phyloP scores from a whole-genome alignment of 306 rosid genomes.

The Coriaria nepalensis region DNA sequence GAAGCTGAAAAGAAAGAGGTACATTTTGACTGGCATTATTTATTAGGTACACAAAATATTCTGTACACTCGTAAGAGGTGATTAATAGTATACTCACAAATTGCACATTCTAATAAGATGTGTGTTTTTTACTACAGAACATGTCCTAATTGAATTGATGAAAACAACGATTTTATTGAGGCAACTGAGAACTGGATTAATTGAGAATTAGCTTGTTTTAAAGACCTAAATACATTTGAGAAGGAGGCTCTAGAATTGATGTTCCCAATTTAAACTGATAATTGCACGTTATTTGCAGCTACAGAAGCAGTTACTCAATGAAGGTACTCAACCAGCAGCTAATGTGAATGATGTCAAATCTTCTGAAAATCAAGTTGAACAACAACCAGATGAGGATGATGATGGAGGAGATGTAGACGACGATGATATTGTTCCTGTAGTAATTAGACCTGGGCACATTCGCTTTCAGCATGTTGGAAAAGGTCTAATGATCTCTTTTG shows the following conservation, averaged over 20 bases:
- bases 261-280: neutral
- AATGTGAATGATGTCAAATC: conserved; percentile 14
- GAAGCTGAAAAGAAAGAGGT: conserved; percentile 53
- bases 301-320: conserved; percentile 20
- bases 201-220: neutral
- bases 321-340: conserved; percentile 28
- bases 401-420: conserved; percentile 45
- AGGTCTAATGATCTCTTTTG: conserved; percentile 29
- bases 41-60: neutral
- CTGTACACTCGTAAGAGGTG: too few species aligned
- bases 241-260: conserved; percentile 1
- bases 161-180: neutral
- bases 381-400: conserved; percentile 28
- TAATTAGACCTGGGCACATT: conserved; percentile 87
- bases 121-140: neutral
- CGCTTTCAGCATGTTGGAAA: conserved; percentile 56
- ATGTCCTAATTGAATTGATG: neutral
- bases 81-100: too few species aligned
- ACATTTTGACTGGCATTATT: conserved; percentile 11
- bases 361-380: conserved; percentile 13
- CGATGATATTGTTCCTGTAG: conserved; percentile 61
- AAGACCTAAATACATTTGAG: conserved; percentile 1
- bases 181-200: too few species aligned
- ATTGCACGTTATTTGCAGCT: conserved; percentile 28
- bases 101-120: neutral